Evolutionary conservation across 495 filamentous ascomycete species (phyloP).

Genomic region (Penicillium bovifimosum): DNA sequence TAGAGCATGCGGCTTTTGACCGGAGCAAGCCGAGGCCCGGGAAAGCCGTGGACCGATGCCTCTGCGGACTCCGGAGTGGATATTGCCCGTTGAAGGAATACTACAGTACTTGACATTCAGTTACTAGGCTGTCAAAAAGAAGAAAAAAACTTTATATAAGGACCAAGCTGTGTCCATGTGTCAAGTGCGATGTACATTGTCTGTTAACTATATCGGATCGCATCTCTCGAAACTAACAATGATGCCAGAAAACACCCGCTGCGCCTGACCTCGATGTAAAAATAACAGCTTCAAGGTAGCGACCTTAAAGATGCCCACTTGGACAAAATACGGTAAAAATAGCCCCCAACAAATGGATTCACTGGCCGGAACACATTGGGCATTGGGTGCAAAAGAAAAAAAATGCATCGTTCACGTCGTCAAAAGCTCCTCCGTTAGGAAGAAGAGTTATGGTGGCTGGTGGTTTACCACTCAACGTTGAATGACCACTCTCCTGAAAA

Average conservation of each 20-base stretch:
- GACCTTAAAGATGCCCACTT: background rate
- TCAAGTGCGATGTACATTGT: too few species aligned
- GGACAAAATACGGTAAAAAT: constrained; percentile 5
- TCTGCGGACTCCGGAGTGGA: too few species aligned
- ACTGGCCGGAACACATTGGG: too few species aligned
- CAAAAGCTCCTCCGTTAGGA: constrained; percentile 14
- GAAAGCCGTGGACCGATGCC: constrained; percentile 10
- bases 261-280: background rate
- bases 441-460: background rate
- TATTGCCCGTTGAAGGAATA: too few species aligned
- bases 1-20: constrained; percentile 15
- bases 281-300: background rate
- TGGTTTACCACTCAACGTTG: constrained; percentile 38
- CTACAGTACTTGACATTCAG: too few species aligned
- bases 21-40: constrained; percentile 20
- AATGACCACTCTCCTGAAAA: constrained; percentile 40
- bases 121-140: too few species aligned
- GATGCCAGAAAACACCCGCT: background rate
- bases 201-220: too few species aligned
- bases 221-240: background rate
- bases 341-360: background rate
- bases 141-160: too few species aligned
- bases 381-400: background rate
- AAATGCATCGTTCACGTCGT: constrained; percentile 33
- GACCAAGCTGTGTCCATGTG: too few species aligned